Conservation (phyloP, 75 land plant genomes). For the Adiantum capillusveneris region DNA sequence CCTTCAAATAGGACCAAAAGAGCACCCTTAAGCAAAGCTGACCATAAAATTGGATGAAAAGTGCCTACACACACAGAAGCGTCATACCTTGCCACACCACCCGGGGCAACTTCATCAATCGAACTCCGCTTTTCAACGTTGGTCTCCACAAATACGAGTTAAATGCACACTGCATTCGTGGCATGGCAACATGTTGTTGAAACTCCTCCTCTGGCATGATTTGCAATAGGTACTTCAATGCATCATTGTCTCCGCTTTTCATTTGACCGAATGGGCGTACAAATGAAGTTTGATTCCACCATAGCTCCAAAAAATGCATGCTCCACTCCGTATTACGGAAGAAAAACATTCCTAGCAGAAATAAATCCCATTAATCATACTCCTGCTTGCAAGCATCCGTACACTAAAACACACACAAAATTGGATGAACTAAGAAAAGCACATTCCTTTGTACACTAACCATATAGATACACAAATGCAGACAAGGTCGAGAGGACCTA, state of each 20-base stretch:
- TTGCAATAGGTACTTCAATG: conserved; percentile 37
- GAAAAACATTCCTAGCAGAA: conserved; percentile 33
- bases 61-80: too few relatives aligned
- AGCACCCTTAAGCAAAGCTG: too few relatives aligned
- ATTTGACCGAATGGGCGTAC: conserved; percentile 39
- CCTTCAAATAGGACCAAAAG: too few relatives aligned
- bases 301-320: conserved; percentile 36
- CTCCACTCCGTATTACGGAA: conserved; percentile 56
- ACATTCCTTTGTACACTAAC: too few relatives aligned
- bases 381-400: too few relatives aligned
- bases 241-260: conserved; percentile 67
- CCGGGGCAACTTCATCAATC: conserved; percentile 34
- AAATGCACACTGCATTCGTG: conserved; percentile 62
- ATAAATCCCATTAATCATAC: too few relatives aligned
- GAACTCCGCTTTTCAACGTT: conserved; percentile 41
- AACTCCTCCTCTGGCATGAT: conserved; percentile 28
- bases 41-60: too few relatives aligned
- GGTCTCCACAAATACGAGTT: conserved; percentile 62
- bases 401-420: too few relatives aligned
- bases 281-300: conserved; percentile 63
- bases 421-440: too few relatives aligned
- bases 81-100: conserved; percentile 51
- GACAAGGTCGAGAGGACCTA: too few relatives aligned
- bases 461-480: too few relatives aligned
- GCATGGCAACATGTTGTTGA: conserved; percentile 33